Evolutionary conservation across 2,329 filamentous ascomycete species (phyloP), one percentile per base, ranked within the genome.

Genomic region (Phoma sp.): DNA sequence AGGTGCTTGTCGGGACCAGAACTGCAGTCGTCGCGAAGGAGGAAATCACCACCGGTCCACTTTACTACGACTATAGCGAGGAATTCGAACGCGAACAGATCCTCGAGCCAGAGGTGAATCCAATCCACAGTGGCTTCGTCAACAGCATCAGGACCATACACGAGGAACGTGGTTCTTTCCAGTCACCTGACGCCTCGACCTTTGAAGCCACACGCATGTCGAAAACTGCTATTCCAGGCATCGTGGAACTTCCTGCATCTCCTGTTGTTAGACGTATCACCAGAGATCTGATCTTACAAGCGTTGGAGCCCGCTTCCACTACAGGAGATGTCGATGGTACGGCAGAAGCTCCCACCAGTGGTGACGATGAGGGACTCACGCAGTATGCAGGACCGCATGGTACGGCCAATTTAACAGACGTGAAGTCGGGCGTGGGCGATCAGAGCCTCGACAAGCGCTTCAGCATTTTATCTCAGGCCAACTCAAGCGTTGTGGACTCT

Each of bases 71-170:
- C 50, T 71, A 71, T 52, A 72, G 61, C 45, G 74, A 76, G 44
- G 69, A 73, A 22, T 76, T 77, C 33, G 75, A 78, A 43, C 41
- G 25, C 12, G 52, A 66, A 8, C 43, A 59, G 12, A 48, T 51
- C 35, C 36, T 43, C 2, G 64, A 68, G 22, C 58, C 60, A 7
- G 58, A 68, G 22, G 36, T 55, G 25, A 57, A 60, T 5, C 35
- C 53, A 6, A 52, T 75, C 9, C 71, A 71, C 3, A 71, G 72
- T 27, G 76, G 77, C 3, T 76, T 78, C 39, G 74, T 78, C 10
- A 72, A 76, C 51, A 74, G 70, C n/a, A 75, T 78, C 58, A 77
- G 74, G 53, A 75, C 72, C 6, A 75, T 79, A 55, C 65, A 79
- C 10, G 77, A 80, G 64, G 78, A 74, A 41, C 60, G 51, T 35